Evolutionary conservation across 331 rosid genomes (phyloP), one percentile per base, ranked within the genome.

Genomic region (Dryas integrifolia): DNA sequence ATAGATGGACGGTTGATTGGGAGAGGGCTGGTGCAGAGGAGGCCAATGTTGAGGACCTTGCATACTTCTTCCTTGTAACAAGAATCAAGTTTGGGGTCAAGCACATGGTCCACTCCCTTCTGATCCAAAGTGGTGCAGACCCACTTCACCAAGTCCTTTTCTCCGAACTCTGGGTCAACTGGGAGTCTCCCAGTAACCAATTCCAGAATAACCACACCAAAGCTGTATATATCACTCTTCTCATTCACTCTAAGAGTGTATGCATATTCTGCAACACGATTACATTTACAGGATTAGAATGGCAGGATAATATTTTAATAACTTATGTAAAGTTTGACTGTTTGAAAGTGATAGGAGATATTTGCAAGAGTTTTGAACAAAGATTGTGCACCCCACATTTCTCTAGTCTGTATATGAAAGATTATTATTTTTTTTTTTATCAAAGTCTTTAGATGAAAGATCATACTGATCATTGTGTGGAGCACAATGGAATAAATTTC

Each of bases 191-290:
- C 94, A 0, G 94, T 87, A 14, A 94, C 90, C 80, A 91, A 70
- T 77, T 94, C 98, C 5, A 94, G 96, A 45, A 94, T 76, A 9
- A 94, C 98, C 65, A 94, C 96, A 2, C 98, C 98, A 18, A 89
- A 94, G 69, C 98, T 94, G 83, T 94, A 94, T 62, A 80, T 88
- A 80, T 94, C 98, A 4, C 97, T 94, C 89, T 94, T 94, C 86
- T 94, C 98, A 45, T 94, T 91, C 74, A 94, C 97, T 67, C 96
- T 82, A 6, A 94, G 91, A 0, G 97, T 91, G 80, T 94, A 94
- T 11, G 96, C 98, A 77, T 94, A 91, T 85, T 94, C 98, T 94
- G 91, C 75, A 80, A 59, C 46, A 69, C 65, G 5, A 61, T 2
- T 7, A 21, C 6, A 12, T 41, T 51, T 38, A 68, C 49, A 6